phyloP scores from a whole-genome alignment of 164 flowering plant species.

The Liriodendron chinense region DNA sequence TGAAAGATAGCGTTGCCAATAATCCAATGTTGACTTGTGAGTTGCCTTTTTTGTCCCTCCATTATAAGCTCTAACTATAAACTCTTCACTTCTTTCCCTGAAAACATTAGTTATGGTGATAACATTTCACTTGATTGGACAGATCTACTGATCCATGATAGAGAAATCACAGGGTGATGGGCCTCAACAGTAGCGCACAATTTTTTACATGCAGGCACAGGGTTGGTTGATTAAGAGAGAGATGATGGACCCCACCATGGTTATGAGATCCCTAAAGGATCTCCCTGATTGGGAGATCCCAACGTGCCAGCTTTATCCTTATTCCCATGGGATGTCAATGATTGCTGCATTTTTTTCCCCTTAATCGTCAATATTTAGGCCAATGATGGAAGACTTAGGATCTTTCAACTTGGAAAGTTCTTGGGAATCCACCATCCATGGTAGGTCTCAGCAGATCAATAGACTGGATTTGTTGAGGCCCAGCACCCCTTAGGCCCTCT shows the following conservation, averaged over 20 bases:
- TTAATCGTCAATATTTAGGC: not conserved
- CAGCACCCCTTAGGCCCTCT: not conserved
- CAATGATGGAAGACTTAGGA: not conserved
- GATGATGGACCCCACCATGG: not conserved
- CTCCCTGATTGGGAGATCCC: not conserved
- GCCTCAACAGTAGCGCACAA: not conserved
- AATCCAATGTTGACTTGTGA: conserved; percentile 78
- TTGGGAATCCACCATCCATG: not conserved
- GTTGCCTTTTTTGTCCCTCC: conserved; percentile 78
- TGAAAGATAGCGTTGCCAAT: conserved; percentile 77
- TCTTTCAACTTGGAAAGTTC: not conserved
- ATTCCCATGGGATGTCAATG: not conserved
- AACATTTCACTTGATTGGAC: not conserved
- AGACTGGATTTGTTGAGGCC: not conserved
- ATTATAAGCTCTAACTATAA: conserved; percentile 74
- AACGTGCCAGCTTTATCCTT: not conserved
- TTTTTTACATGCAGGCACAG: not conserved
- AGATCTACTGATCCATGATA: not conserved
- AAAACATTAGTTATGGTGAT: conserved; percentile 17
- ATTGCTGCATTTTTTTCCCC: not conserved
- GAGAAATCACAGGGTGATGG: not conserved
- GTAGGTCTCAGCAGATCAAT: not conserved
- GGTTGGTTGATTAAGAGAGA: not conserved
- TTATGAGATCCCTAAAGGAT: not conserved
- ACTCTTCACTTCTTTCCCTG: conserved; percentile 90